Evolutionary conservation across 345 rosid genomes (phyloP).

Genomic region (Salix purpurea): DNA sequence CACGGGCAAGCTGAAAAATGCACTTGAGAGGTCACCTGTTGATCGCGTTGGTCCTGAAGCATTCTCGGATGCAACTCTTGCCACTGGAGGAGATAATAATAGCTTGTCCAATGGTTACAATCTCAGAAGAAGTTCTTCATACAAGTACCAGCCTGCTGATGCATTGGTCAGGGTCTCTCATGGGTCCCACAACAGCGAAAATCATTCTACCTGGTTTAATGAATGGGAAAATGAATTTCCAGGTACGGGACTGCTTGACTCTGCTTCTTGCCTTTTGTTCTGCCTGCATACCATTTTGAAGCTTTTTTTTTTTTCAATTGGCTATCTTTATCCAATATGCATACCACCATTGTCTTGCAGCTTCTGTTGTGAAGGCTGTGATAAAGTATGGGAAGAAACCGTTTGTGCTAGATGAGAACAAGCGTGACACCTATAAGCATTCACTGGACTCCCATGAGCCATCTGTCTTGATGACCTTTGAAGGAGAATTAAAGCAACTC

Average conservation of each 20-base stretch:
- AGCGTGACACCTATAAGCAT: slow-evolving; percentile 62
- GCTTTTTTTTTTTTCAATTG: background rate
- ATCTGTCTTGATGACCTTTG: slow-evolving; percentile 43
- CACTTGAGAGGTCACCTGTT: slow-evolving; percentile 47
- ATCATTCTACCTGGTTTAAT: slow-evolving; percentile 43
- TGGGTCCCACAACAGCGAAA: slow-evolving; percentile 47
- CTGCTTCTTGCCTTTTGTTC: background rate
- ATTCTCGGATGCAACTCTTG: slow-evolving; percentile 61
- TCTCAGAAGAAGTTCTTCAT: slow-evolving; percentile 54
- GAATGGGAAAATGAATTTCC: slow-evolving; percentile 97
- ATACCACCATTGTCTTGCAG: slow-evolving; percentile 42
- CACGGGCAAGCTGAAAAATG: slow-evolving; percentile 58
- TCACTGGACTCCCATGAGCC: slow-evolving; percentile 40
- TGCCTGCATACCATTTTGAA: background rate
- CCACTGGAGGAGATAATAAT: slow-evolving; percentile 54
- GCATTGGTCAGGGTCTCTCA: slow-evolving; percentile 44
- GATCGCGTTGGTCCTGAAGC: slow-evolving; percentile 58
- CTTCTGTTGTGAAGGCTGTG: slow-evolving; percentile 85
- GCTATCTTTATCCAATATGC: background rate
- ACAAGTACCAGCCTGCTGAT: slow-evolving; percentile 53
- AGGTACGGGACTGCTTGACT: slow-evolving; percentile 33
- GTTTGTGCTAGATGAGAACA: slow-evolving; percentile 65
- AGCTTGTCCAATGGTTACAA: slow-evolving; percentile 47
- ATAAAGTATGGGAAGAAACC: slow-evolving; percentile 81
- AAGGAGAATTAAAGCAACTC: slow-evolving; percentile 64